Evolutionary conservation across 2,329 filamentous ascomycete genomes (phyloP), one percentile per base, ranked within the genome.

Genomic region (Neocucurbitaria cava): DNA sequence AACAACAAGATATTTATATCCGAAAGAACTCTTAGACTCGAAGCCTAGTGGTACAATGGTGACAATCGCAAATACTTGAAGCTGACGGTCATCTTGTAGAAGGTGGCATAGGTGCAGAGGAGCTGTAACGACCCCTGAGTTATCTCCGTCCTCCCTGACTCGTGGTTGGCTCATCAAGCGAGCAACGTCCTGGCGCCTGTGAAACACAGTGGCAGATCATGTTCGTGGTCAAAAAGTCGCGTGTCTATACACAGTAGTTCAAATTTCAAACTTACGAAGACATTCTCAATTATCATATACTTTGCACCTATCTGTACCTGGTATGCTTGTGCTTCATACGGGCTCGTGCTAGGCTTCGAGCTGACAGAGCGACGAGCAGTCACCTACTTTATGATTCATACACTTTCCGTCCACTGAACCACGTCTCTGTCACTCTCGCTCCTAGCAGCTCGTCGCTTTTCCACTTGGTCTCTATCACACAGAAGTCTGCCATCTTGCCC

Each of bases 401-500:
- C 5, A 74, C 69, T 28, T 56, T 64, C 49, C 52, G 56, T 13
- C 84, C 84, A 8, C 73, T 76, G 57, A 82, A 82, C 83, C 83
- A 86, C 0, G 84, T 86, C 76, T 85, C 77, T 46, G 64, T 59
- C 0, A 85, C 76, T 18, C 66, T 71, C 0, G 81, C 82, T 9
- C 77, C 64, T 44, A 84, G 71, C 52, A 87, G 66, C 59, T 74
- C 76, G 21, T 77, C 77, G 17, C 78, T 75, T 20, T 79, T 76
- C 77, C 82, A 82, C 21, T 77, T 71, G 75, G 85, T 79, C 52
- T 85, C 78, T 38, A 84, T 73, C 1, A 84, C 74, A 17, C 83
- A 81, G 49, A 88, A 85, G 60, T 89, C 86, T 0, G 86, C 86
- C 59, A 79, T 76, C 65, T 82, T 75, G 0, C 85, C 85, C 0